These are phyloP conservation scores for Teratosphaeria viscida DNA, from an alignment of 2,329 filamentous ascomycete species.

Conservation along the genomic window DNA sequence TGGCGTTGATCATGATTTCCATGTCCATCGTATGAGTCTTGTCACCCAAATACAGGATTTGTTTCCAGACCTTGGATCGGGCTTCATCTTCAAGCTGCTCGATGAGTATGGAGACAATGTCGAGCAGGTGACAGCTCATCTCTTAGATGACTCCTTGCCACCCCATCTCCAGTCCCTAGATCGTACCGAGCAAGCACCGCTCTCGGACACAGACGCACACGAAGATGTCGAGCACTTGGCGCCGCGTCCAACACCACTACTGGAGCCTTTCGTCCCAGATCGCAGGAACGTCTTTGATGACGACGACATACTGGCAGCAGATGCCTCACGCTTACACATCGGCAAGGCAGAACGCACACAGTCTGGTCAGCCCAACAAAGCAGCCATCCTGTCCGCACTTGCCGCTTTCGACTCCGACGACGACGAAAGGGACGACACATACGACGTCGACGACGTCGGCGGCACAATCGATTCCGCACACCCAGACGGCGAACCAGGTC, in stretches of 20 bases:
- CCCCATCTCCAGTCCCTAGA: conserved; percentile 54
- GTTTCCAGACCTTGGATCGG: conserved; percentile 77
- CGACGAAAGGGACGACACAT: conserved; percentile 94
- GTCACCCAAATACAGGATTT: conserved; percentile 88
- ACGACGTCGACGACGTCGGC: conserved; percentile 84
- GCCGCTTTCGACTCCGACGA: conserved; percentile 87
- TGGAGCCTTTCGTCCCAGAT: conserved; percentile 33
- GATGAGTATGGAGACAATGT: conserved; percentile 68
- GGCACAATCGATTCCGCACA: conserved; percentile 64
- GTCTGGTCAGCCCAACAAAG: conserved; percentile 66
- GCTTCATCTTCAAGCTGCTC: conserved; percentile 67
- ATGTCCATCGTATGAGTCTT: conserved; percentile 72
- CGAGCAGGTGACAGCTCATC: conserved; percentile 69
- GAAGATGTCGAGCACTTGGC: conserved; percentile 34
- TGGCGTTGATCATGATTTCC: conserved; percentile 42
- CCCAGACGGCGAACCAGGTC: conserved; percentile 43
- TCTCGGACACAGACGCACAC: conserved; percentile 14
- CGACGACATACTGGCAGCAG: conserved; percentile 61
- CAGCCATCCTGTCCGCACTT: conserved; percentile 77
- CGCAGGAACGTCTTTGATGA: conserved; percentile 69
- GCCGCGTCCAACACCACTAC: conserved; percentile 45
- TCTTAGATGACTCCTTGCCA: conserved; percentile 69
- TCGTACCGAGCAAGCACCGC: conserved; percentile 52
- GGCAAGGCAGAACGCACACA: conserved; percentile 47
- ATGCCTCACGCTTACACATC: conserved; percentile 61